Percentiles rank a stretch among this genome's conserved stretches.
Evolutionary conservation across 768 basidiomycete genomes (phyloP).

Genomic region (Boletus coccyginus): DNA sequence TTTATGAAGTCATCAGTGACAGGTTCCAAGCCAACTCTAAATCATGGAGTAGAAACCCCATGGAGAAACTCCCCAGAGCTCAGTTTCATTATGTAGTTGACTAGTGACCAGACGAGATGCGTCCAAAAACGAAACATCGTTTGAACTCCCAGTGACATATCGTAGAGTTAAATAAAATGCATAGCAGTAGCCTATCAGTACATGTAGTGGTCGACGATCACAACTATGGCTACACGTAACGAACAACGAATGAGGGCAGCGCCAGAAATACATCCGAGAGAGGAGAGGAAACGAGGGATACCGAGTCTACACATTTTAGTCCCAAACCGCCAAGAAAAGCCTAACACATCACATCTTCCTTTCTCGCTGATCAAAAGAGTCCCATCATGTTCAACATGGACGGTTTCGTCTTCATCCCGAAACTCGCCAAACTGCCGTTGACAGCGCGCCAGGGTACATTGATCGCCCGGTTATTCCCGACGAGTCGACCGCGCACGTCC

Average conservation of each 20-base stretch:
- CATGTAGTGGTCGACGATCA: background rate
- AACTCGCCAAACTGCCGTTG: constrained; percentile 4
- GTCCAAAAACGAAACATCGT: too few species aligned
- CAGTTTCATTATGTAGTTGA: too few species aligned
- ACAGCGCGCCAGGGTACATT: constrained; percentile 5
- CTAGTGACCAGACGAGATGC: too few species aligned
- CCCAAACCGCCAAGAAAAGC: too few species aligned
- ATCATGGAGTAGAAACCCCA: too few species aligned
- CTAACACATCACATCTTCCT: constrained; percentile 14
- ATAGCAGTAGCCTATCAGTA: background rate
- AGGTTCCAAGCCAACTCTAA: too few species aligned
- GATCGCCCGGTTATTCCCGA: background rate
- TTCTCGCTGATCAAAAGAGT: constrained; percentile 30
- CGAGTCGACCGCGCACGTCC: background rate
- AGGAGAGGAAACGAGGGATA: background rate
- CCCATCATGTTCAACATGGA: constrained; percentile 29
- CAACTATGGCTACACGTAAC: background rate
- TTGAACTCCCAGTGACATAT: background rate
- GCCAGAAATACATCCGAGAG: background rate
- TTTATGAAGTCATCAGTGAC: too few species aligned
- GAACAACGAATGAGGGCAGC: background rate
- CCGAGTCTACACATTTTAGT: background rate
- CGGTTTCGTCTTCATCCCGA: constrained; percentile 22
- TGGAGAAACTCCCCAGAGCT: too few species aligned
- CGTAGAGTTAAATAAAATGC: background rate